phyloP scores from a whole-genome alignment of 176 grass and related monocot genomes.

The Avena atlantica region DNA sequence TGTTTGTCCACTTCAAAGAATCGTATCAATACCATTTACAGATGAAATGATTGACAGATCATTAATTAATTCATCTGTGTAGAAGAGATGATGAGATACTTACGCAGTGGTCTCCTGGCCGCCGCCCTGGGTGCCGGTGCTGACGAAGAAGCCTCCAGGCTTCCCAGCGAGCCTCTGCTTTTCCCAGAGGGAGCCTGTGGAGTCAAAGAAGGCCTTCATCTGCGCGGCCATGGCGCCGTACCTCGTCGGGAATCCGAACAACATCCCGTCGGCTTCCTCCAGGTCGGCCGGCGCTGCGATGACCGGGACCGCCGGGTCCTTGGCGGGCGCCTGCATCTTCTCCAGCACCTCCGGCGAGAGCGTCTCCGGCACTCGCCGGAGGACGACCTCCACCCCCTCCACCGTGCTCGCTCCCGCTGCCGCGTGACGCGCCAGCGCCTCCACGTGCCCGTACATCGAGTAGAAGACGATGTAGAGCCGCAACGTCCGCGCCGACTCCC shows the following conservation, averaged over 20 bases:
- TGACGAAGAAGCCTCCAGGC: slow-evolving; percentile 83
- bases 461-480: slow-evolving; percentile 88
- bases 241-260: slow-evolving; percentile 87
- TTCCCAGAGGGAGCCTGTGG: slow-evolving; percentile 76
- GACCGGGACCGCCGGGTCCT: slow-evolving; percentile 63
- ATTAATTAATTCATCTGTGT: slow-evolving; percentile 4
- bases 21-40: too few species aligned
- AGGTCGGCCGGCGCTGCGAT: slow-evolving; percentile 62
- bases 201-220: slow-evolving; percentile 93
- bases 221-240: slow-evolving; percentile 89
- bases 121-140: slow-evolving; percentile 86
- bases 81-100: slow-evolving; percentile 42
- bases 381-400: slow-evolving; percentile 67
- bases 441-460: slow-evolving; percentile 97
- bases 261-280: slow-evolving; percentile 69
- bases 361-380: slow-evolving; percentile 75
- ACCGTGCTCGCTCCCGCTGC: slow-evolving; percentile 66
- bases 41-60: background rate
- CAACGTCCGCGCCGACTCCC: slow-evolving; percentile 28
- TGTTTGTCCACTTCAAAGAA: too few species aligned
- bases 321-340: slow-evolving; percentile 79
- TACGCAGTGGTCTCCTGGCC: slow-evolving; percentile 92
- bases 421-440: slow-evolving; percentile 61
- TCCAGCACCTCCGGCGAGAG: slow-evolving; percentile 68
- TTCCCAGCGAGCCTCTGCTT: slow-evolving; percentile 78